Conservation (phyloP, 2,329 filamentous ascomycete species). For the Dothideomycetes sp. region DNA sequence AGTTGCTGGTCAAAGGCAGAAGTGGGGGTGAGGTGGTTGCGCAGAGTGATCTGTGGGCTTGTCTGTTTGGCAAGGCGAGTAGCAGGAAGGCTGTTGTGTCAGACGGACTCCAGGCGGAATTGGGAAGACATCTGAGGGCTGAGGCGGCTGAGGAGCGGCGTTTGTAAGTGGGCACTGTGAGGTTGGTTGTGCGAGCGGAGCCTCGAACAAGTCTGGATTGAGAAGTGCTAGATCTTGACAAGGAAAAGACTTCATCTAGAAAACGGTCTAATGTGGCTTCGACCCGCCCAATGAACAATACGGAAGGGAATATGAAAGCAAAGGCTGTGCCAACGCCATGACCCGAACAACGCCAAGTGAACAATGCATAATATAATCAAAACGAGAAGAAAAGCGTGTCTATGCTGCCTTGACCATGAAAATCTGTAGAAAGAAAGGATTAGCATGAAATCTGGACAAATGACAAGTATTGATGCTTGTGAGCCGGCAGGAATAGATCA, state of each 20-base stretch:
- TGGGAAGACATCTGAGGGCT: constrained; percentile 40
- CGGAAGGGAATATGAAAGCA: no score
- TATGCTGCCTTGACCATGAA: constrained; percentile 56
- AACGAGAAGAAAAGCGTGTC: background rate
- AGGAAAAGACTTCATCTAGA: no score
- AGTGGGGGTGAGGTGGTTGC: constrained; percentile 70
- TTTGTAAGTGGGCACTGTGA: background rate
- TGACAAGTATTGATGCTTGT: no score
- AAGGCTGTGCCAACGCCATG: background rate
- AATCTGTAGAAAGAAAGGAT: no score
- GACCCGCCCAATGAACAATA: no score
- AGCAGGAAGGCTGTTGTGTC: constrained; percentile 10
- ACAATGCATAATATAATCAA: background rate
- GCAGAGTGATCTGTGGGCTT: constrained; percentile 75
- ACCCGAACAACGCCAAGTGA: background rate
- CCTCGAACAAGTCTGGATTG: no score
- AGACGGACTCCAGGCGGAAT: constrained; percentile 28
- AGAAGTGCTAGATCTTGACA: no score
- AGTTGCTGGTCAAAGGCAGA: constrained; percentile 58
- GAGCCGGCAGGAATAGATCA: constrained; percentile 13
- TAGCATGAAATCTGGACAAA: no score
- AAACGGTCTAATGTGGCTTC: no score
- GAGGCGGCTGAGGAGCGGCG: constrained; percentile 42
- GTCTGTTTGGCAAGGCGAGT: constrained; percentile 59
- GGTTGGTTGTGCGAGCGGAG: no score